phyloP scores from a whole-genome alignment of 2,329 filamentous ascomycete genomes.

The Alternaria brassicicola region DNA sequence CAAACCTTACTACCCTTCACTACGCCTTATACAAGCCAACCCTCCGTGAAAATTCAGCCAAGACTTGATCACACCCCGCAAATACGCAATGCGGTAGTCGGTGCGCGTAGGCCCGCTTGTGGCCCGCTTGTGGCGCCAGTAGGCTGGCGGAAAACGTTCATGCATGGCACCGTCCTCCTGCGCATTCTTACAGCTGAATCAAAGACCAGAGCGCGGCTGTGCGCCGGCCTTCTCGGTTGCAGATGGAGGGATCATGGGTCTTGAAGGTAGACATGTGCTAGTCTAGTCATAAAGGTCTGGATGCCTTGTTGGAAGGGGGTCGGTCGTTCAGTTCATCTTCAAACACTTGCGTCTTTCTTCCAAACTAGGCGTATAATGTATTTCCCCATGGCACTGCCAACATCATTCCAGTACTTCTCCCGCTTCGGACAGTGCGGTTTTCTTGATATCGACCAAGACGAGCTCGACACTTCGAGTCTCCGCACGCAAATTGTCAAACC shows the following conservation, averaged over 20 bases:
- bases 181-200: constrained; percentile 14
- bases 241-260: constrained; percentile 5
- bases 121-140: constrained; percentile 18
- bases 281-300: constrained; percentile 13
- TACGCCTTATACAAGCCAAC: constrained; percentile 14
- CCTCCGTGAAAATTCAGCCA: constrained; percentile 2
- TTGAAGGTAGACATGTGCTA: constrained; percentile 5
- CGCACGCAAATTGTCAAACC: constrained; percentile 31
- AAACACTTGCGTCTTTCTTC: not conserved
- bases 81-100: constrained; percentile 17
- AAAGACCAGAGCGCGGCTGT: constrained; percentile 23
- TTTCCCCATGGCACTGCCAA: constrained; percentile 25
- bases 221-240: constrained; percentile 22
- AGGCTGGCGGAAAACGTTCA: constrained; percentile 19
- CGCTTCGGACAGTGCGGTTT: constrained; percentile 37
- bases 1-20: constrained; percentile 6
- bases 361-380: constrained; percentile 16
- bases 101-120: constrained; percentile 15
- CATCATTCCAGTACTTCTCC: constrained; percentile 19
- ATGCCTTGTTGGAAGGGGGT: constrained; percentile 12
- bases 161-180: constrained; percentile 21
- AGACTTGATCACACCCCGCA: constrained; percentile 15
- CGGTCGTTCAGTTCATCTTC: not conserved
- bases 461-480: constrained; percentile 39
- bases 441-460: constrained; percentile 37